phyloP scores from a whole-genome alignment of 1,139 yeast species.

The Kurtzmaniella natalensis region DNA sequence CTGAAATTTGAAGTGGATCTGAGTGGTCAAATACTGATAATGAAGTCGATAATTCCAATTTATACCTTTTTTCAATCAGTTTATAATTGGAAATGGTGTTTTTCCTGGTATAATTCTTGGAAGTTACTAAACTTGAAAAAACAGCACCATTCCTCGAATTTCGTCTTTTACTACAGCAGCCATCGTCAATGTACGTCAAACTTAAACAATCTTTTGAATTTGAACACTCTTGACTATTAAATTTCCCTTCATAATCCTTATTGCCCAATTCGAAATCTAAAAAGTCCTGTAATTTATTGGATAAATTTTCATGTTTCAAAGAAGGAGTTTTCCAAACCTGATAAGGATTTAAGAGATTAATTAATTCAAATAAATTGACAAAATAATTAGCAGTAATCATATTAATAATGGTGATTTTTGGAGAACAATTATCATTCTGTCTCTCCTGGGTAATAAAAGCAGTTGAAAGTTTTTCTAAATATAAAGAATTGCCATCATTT shows the following conservation, averaged over 20 bases:
- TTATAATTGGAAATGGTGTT: slow-evolving; percentile 32
- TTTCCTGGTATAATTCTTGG: slow-evolving; percentile 10
- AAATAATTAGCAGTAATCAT: slow-evolving; percentile 40
- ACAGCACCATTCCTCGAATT: slow-evolving; percentile 6
- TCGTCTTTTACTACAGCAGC: neutral
- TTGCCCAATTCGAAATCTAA: slow-evolving; percentile 22
- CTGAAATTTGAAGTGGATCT: slow-evolving; percentile 34
- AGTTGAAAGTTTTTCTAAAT: slow-evolving; percentile 19
- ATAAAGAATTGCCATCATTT: slow-evolving; percentile 36
- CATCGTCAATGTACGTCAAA: neutral
- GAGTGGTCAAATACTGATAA: slow-evolving; percentile 17
- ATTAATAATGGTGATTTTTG: slow-evolving; percentile 36
- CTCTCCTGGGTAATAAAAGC: neutral
- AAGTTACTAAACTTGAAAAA: slow-evolving; percentile 20
- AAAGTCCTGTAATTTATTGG: slow-evolving; percentile 22
- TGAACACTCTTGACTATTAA: neutral
- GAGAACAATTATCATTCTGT: slow-evolving; percentile 9
- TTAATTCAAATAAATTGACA: slow-evolving; percentile 34
- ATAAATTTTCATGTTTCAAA: slow-evolving; percentile 21
- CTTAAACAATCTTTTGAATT: too few relatives aligned
- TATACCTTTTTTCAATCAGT: slow-evolving; percentile 27
- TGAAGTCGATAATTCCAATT: slow-evolving; percentile 26
- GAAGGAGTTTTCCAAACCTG: slow-evolving; percentile 42
- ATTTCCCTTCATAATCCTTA: neutral
- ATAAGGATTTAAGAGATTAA: slow-evolving; percentile 29